A percentile compares a stretch with the other conserved stretches of the same genome.
These are phyloP conservation scores for Auriscalpium microsporum DNA, from an alignment of 768 basidiomycete genomes.

Conservation along the genomic window DNA sequence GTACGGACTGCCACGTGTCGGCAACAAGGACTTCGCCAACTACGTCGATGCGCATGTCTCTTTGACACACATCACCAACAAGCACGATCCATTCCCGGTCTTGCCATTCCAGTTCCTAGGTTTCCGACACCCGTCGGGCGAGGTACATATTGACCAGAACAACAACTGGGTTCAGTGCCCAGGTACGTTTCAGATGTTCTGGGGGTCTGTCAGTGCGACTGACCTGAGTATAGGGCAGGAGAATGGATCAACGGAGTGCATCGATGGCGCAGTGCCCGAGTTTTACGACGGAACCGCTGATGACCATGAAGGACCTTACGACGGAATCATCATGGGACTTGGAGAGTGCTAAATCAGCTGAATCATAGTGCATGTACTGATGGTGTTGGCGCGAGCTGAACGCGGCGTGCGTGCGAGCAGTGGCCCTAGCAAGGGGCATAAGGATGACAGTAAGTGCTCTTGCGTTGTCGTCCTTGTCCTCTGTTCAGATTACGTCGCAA, in stretches of 20 bases:
- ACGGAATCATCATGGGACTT: conserved; percentile 7
- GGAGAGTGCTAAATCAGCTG: neutral
- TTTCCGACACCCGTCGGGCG: conserved; percentile 13
- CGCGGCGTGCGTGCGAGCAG: too few species aligned
- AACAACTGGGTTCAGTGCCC: conserved; percentile 2
- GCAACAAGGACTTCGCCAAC: conserved; percentile 39
- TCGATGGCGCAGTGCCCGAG: conserved; percentile 1
- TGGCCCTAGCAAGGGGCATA: too few species aligned
- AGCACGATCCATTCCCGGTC: conserved; percentile 14
- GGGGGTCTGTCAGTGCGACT: neutral
- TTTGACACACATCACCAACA: conserved; percentile 15
- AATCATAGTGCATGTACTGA: too few species aligned
- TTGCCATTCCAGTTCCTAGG: conserved; percentile 7
- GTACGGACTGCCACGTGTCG: conserved; percentile 45
- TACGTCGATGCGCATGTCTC: conserved; percentile 12
- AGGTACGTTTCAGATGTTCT: neutral
- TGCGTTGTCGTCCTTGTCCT: too few species aligned
- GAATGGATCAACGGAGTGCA: conserved; percentile 5
- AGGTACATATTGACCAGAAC: conserved; percentile 11
- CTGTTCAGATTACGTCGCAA: too few species aligned
- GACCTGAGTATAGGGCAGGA: conserved; percentile 2
- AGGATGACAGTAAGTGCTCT: too few species aligned
- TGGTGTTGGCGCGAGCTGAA: too few species aligned
- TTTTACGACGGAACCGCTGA: neutral
- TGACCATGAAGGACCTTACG: conserved; percentile 10